Conservation (phyloP, 2,329 filamentous ascomycete species). For the Fusarium aywerte region DNA sequence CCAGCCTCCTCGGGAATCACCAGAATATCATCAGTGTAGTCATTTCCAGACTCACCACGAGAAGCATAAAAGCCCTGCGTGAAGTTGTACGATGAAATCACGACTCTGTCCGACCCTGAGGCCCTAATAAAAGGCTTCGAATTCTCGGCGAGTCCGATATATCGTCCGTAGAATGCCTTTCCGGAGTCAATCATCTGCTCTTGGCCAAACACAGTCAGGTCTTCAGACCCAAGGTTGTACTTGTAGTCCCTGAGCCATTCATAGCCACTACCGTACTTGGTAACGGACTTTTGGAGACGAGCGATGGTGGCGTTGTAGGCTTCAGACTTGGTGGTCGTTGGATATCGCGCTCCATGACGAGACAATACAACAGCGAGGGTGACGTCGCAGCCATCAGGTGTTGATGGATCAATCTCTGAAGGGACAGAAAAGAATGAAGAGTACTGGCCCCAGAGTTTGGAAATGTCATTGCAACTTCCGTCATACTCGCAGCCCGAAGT, state of each 20-base stretch:
- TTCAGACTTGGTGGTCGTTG: conserved; percentile 74
- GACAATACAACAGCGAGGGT: conserved; percentile 86
- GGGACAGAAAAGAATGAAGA: conserved; percentile 83
- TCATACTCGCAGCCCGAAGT: conserved; percentile 42
- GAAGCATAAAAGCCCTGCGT: conserved; percentile 74
- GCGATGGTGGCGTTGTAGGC: conserved; percentile 72
- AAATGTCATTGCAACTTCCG: conserved; percentile 63
- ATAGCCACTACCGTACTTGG: conserved; percentile 70
- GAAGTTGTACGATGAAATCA: conserved; percentile 80
- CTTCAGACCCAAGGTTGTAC: conserved; percentile 76
- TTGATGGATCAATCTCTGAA: conserved; percentile 68
- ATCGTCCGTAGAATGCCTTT: conserved; percentile 78
- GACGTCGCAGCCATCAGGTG: conserved; percentile 75
- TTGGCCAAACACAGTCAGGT: conserved; percentile 74
- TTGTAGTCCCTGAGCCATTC: conserved; percentile 77
- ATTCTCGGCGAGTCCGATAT: conserved; percentile 68
- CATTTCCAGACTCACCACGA: conserved; percentile 52
- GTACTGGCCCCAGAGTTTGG: conserved; percentile 86
- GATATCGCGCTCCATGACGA: conserved; percentile 85
- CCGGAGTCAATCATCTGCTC: conserved; percentile 80
- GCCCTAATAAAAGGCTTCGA: conserved; percentile 77
- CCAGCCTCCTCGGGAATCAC: conserved; percentile 73
- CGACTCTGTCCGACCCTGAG: conserved; percentile 75
- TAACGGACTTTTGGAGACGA: conserved; percentile 69
- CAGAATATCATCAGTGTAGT: conserved; percentile 67